Evolutionary conservation across 2,329 filamentous ascomycete species (phyloP).

Genomic region (Aspergillus clavatus): DNA sequence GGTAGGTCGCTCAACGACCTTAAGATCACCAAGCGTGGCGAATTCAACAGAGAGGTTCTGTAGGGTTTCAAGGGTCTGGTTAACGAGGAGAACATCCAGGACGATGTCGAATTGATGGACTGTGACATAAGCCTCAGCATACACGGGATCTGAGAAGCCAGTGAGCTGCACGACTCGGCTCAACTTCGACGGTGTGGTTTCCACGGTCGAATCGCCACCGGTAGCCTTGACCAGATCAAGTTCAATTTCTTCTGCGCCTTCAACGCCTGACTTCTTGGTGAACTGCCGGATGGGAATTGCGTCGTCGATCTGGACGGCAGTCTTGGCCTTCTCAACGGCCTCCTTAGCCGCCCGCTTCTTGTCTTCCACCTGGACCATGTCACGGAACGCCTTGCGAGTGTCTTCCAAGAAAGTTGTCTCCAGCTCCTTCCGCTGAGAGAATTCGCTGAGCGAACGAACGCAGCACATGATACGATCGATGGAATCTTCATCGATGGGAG

Average conservation of each 20-base stretch:
- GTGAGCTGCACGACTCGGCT: conserved; percentile 95
- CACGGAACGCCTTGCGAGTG: conserved; percentile 89
- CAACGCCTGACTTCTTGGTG: conserved; percentile 79
- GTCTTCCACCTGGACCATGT: conserved; percentile 96
- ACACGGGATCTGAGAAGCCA: conserved; percentile 96
- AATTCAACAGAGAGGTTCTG: conserved; percentile 98
- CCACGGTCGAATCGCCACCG: conserved; percentile 75
- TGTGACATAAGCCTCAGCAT: conserved; percentile 98
- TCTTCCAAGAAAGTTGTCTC: conserved; percentile 92
- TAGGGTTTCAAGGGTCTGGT: conserved; percentile 92
- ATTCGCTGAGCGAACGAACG: conserved; percentile 86
- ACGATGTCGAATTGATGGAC: conserved; percentile 99
- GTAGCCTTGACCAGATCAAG: conserved; percentile 90
- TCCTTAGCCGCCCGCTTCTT: conserved; percentile 96
- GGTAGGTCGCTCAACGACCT: conserved; percentile 93
- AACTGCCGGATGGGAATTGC: conserved; percentile 89
- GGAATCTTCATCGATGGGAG: conserved; percentile 94
- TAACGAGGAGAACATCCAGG: conserved; percentile 90
- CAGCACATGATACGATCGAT: conserved; percentile 99
- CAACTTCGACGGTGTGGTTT: conserved; percentile 88
- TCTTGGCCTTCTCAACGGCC: conserved; percentile 86
- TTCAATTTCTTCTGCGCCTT: conserved; percentile 80
- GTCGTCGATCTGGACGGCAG: conserved; percentile 91
- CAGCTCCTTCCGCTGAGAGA: conserved; percentile 80
- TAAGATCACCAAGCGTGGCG: conserved; percentile 94